phyloP scores from a whole-genome alignment of 139 green algal genomes.

The Choricystis sp. region DNA sequence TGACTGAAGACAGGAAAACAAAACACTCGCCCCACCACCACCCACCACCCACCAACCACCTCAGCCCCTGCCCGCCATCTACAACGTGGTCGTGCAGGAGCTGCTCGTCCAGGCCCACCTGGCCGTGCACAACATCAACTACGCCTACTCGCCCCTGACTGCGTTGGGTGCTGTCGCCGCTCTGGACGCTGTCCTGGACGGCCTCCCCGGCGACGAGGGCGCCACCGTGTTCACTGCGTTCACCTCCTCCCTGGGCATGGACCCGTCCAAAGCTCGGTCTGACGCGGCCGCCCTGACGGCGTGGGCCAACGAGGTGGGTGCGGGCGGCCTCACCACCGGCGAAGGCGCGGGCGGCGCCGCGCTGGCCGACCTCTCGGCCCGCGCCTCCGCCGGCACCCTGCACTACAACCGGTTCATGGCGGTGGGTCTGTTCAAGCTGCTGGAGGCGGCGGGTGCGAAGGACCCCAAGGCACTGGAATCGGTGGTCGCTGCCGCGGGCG shows the following conservation, averaged over 20 bases:
- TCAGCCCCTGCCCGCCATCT: constrained; percentile 66
- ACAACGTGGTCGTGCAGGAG: constrained; percentile 76
- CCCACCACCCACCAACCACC: no score
- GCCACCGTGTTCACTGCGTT: constrained; percentile 62
- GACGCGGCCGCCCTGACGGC: constrained; percentile 47
- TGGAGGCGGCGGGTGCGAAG: constrained; percentile 71
- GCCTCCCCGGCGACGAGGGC: constrained; percentile 22
- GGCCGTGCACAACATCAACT: constrained; percentile 66
- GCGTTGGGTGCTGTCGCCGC: constrained; percentile 73
- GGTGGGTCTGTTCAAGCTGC: constrained; percentile 76
- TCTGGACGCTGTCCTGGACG: constrained; percentile 78
- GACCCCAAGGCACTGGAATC: constrained; percentile 64
- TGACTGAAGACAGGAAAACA: no score
- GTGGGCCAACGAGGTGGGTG: constrained; percentile 16
- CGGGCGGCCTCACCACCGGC: constrained; percentile 27
- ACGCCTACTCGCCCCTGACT: constrained; percentile 68
- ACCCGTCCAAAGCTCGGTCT: constrained; percentile 37
- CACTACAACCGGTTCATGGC: constrained; percentile 86
- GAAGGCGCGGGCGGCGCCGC: constrained; percentile 5
- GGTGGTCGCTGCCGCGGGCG: constrained; percentile 49
- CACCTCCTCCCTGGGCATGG: constrained; percentile 55
- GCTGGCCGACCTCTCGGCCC: constrained; percentile 39
- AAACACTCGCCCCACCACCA: no score
- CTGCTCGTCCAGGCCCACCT: constrained; percentile 88
- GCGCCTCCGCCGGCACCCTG: constrained; percentile 29